Percentiles rank a stretch among this genome's conserved stretches.
Conservation (phyloP, 345 rosid genomes). For the Hypericum perforatum region DNA sequence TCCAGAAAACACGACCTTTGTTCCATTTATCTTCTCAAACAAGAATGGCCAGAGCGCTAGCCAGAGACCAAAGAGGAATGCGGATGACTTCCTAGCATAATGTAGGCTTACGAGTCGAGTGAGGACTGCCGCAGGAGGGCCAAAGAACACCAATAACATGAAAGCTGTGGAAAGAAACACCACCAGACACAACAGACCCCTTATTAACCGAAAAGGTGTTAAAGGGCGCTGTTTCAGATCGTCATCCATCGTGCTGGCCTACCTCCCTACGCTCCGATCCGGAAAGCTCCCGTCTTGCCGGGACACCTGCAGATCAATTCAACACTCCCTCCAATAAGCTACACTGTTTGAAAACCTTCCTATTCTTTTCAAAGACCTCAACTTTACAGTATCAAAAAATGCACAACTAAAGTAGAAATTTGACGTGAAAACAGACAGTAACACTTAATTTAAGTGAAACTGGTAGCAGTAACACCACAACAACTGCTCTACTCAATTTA, state of each 20-base stretch:
- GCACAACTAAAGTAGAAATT: too few relatives aligned
- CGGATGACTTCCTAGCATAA: constrained; percentile 41
- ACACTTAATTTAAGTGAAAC: too few relatives aligned
- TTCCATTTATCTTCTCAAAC: constrained; percentile 65
- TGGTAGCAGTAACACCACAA: too few relatives aligned
- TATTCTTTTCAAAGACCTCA: too few relatives aligned
- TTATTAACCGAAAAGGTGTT: constrained; percentile 46
- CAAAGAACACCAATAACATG: constrained; percentile 53
- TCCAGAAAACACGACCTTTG: constrained; percentile 59
- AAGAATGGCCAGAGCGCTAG: constrained; percentile 77
- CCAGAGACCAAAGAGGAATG: constrained; percentile 61
- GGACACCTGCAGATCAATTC: too few relatives aligned
- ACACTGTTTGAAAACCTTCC: too few relatives aligned
- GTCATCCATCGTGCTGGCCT: constrained; percentile 30
- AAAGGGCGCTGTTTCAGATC: constrained; percentile 43
- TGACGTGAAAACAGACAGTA: too few relatives aligned
- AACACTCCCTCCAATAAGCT: too few relatives aligned
- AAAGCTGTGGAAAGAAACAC: constrained; percentile 63
- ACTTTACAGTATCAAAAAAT: too few relatives aligned
- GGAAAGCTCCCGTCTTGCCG: too few relatives aligned
- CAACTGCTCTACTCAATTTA: too few relatives aligned
- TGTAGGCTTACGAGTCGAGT: constrained; percentile 40
- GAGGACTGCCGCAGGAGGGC: constrained; percentile 33
- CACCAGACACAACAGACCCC: constrained; percentile 53
- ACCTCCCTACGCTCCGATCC: constrained; percentile 14